Evolutionary conservation across 305 asterid species (phyloP), one percentile per base, ranked within the genome.

Genomic region (Euphrasia arctica): DNA sequence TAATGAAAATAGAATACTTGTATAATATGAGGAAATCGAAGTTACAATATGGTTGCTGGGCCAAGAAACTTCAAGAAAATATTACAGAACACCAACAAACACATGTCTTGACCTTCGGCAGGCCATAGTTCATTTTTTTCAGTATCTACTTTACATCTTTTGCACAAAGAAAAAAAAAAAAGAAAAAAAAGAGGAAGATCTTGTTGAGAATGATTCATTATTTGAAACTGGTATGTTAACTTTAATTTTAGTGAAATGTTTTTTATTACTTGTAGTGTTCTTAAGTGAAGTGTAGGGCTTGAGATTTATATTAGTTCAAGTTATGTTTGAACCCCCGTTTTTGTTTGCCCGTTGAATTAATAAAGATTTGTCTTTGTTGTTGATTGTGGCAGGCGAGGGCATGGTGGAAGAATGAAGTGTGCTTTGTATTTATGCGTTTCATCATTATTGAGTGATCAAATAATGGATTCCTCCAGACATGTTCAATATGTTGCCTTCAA

Each of bases 401-500:
- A 7, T 49, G 49, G 58, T 31, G 13, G 39, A 63, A 63, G 45
- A 31, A 13, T 63, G 32, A 4, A 13, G 31, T 49, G 47, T 31
- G 58, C 5, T 31, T 63, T 13, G 4, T 9, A 52, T 9, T 62
- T 42, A 14, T 36, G 45, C 41, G n/a, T 56, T 10, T 50, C 34
- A 31, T 55, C 49, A 15, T 15, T 51, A 9, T 63, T 28, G 60
- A 50, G 60, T 64, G 31, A 47, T 51, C 34, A 18, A 51, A 64
- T 52, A 52, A 64, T 64, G 68, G 60, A 64, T 62, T 62, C 22
- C 54, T 41, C 52, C 22, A 41, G 31, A 41, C 34, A 42, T 60
- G 52, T 45, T 45, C n/a, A 15, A 2, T 12, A 29, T 29, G 29
- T 63, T 50, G 3, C 59, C 67, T 47, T 45, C 51, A 13, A 45